Evolutionary conservation across 306 rosid genomes (phyloP).

Genomic region (Quillaja saponaria): DNA sequence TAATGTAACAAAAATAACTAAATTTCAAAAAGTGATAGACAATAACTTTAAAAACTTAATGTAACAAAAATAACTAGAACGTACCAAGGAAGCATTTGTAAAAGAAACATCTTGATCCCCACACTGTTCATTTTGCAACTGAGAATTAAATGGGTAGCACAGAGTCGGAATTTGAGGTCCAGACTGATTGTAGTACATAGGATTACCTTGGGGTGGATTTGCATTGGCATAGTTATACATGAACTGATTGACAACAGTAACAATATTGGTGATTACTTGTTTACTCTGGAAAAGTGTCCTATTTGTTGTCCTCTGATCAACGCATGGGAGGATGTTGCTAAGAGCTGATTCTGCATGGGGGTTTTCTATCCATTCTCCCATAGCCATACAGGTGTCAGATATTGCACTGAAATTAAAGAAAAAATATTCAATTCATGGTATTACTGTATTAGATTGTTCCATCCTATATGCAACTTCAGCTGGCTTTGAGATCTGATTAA

Average conservation of each 20-base stretch:
- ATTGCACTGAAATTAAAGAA: slow-evolving; percentile 56
- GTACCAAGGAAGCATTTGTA: slow-evolving; percentile 69
- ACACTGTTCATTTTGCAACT: slow-evolving; percentile 52
- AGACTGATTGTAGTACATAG: slow-evolving; percentile 68
- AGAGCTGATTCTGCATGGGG: slow-evolving; percentile 92
- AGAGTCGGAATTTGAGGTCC: slow-evolving; percentile 84
- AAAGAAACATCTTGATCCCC: slow-evolving; percentile 73
- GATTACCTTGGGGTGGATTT: slow-evolving; percentile 36
- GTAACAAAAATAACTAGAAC: not conserved
- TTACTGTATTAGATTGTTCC: not conserved
- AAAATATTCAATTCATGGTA: no score
- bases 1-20: no score
- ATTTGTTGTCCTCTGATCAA: slow-evolving; percentile 80
- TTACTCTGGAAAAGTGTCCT: slow-evolving; percentile 80
- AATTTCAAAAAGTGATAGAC: no score
- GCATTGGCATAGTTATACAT: slow-evolving; percentile 66
- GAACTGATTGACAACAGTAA: slow-evolving; percentile 62
- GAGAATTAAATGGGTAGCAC: slow-evolving; percentile 77
- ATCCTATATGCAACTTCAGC: not conserved
- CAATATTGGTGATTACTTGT: slow-evolving; percentile 61
- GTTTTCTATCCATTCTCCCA: slow-evolving; percentile 92
- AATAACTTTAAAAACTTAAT: no score
- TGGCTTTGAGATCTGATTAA: slow-evolving; percentile 2
- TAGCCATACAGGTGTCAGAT: slow-evolving; percentile 84
- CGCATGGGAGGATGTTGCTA: slow-evolving; percentile 87